These are phyloP conservation scores for Casuarina cunninghamiana DNA, from an alignment of 306 rosid genomes.

Conservation along the genomic window DNA sequence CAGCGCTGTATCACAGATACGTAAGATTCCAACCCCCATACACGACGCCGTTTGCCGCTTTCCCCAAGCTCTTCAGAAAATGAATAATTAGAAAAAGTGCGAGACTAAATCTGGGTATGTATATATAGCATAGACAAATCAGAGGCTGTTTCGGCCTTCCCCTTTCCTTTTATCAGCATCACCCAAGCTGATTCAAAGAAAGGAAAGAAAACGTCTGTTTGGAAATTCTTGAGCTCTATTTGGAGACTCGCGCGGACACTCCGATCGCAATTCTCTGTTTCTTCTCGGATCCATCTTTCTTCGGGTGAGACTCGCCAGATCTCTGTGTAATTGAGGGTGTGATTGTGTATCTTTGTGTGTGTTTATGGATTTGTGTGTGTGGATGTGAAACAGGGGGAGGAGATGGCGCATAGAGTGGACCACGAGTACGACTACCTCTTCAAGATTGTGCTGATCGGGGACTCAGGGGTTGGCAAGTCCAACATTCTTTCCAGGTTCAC, in stretches of 20 bases:
- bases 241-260: background rate
- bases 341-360: background rate
- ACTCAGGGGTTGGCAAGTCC: conserved; percentile 97
- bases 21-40: background rate
- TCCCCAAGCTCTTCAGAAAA: background rate
- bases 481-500: conserved; percentile 97
- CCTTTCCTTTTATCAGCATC: background rate
- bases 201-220: background rate
- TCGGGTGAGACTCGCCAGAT: conserved; percentile 41
- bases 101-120: too few relatives aligned
- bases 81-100: too few relatives aligned
- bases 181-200: background rate
- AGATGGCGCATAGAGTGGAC: conserved; percentile 91
- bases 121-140: background rate
- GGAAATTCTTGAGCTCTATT: background rate
- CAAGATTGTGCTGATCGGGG: conserved; percentile 98
- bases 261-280: conserved; percentile 10
- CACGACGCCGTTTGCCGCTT: background rate
- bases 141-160: background rate
- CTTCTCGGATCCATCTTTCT: conserved; percentile 38
- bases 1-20: background rate
- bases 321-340: background rate
- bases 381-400: conserved; percentile 37
- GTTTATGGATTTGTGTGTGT: background rate
- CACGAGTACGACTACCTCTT: conserved; percentile 93